These are phyloP conservation scores for Podila minutissima DNA, from an alignment of 192 early-diverging fungal genomes.

Conservation along the genomic window DNA sequence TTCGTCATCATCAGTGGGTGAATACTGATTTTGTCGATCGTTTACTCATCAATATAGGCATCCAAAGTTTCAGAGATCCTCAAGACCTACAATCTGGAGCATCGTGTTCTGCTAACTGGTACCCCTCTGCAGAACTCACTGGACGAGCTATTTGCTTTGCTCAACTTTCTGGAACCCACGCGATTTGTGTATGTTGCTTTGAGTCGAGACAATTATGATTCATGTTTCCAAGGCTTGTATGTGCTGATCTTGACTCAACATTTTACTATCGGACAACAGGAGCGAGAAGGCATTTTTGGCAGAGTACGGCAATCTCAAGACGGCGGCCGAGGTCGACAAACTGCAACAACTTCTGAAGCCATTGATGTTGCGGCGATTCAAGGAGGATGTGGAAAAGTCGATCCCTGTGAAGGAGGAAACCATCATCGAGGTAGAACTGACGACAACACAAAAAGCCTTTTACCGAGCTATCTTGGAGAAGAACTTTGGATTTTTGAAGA, in stretches of 20 bases:
- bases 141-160: conserved; percentile 83
- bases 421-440: conserved; percentile 90
- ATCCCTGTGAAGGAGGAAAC: conserved; percentile 93
- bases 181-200: conserved; percentile 61
- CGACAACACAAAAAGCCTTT: conserved; percentile 85
- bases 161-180: conserved; percentile 85
- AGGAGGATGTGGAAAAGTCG: conserved; percentile 90
- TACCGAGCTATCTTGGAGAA: conserved; percentile 86
- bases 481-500: conserved; percentile 85
- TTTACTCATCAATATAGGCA: conserved; percentile 26
- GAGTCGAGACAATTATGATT: background rate
- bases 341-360: conserved; percentile 82
- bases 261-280: conserved; percentile 13
- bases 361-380: conserved; percentile 86
- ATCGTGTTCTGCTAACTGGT: conserved; percentile 82
- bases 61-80: conserved; percentile 84
- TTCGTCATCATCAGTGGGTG: background rate
- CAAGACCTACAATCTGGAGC: conserved; percentile 79
- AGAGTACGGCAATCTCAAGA: conserved; percentile 75
- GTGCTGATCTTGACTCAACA: background rate
- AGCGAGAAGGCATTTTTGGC: conserved; percentile 74
- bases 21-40: background rate
- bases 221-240: conserved; percentile 1
- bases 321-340: conserved; percentile 80
- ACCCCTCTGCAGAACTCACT: conserved; percentile 87